These are phyloP conservation scores for Mycena amicta DNA, from an alignment of 768 basidiomycete genomes.

Conservation along the genomic window DNA sequence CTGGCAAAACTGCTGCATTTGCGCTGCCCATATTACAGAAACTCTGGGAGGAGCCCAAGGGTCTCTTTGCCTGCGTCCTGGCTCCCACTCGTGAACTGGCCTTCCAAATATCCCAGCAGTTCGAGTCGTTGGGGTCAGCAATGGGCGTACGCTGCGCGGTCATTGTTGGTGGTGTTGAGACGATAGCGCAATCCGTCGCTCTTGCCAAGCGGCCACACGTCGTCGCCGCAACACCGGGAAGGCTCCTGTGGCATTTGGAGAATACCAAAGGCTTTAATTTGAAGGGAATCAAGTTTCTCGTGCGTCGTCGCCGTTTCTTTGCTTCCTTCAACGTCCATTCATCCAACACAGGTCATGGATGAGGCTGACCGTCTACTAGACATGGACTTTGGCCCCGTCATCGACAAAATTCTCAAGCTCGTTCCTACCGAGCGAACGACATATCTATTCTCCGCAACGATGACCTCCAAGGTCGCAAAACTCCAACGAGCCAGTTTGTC, in stretches of 20 bases:
- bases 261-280: conserved; percentile 97
- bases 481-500: conserved; percentile 90
- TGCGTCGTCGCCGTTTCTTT: conserved; percentile 37
- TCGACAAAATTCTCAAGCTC: conserved; percentile 95
- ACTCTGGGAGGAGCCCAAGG: conserved; percentile 93
- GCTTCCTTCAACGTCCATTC: neutral
- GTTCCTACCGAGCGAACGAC: conserved; percentile 94
- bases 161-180: conserved; percentile 95
- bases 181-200: conserved; percentile 86
- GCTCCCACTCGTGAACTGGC: conserved; percentile 99
- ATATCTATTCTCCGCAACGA: conserved; percentile 96
- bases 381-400: conserved; percentile 93
- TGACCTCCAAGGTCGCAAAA: conserved; percentile 98
- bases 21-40: conserved; percentile 95
- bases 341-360: conserved; percentile 76
- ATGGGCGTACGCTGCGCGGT: conserved; percentile 92
- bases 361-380: conserved; percentile 95
- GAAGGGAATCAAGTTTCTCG: conserved; percentile 83
- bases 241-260: conserved; percentile 91
- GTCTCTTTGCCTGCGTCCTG: conserved; percentile 89
- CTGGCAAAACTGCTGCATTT: conserved; percentile 97
- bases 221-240: conserved; percentile 93
- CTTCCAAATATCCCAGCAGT: conserved; percentile 97
- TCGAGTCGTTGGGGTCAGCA: conserved; percentile 86
- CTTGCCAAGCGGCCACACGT: conserved; percentile 94